A percentile compares a stretch with the other conserved stretches of the same genome.
phyloP scores from a whole-genome alignment of 306 rosid genomes.

The Sindora glabra region DNA sequence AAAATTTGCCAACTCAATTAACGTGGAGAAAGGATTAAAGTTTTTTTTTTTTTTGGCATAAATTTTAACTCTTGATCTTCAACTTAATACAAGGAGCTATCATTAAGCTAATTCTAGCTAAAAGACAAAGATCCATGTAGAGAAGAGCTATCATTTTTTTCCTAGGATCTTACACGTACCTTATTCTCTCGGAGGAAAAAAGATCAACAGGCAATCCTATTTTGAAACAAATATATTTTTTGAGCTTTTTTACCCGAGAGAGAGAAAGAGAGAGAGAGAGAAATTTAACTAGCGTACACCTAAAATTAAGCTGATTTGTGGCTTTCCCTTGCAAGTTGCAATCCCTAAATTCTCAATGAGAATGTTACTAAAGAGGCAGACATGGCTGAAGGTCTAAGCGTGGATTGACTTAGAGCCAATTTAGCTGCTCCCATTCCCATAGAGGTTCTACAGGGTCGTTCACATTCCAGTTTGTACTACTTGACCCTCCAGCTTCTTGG shows the following conservation, averaged over 20 bases:
- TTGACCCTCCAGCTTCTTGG: conserved; percentile 20
- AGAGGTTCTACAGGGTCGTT: conserved; percentile 19
- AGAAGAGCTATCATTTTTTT: not conserved
- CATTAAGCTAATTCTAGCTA: not conserved
- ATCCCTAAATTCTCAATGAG: not conserved
- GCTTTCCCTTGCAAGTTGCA: not conserved
- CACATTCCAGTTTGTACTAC: conserved; percentile 14
- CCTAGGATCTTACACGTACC: not conserved
- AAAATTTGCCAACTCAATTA: too few relatives aligned
- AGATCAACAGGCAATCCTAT: not conserved
- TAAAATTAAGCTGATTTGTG: not conserved
- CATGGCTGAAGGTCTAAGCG: not conserved
- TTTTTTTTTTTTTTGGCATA: too few relatives aligned
- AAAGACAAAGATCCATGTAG: not conserved
- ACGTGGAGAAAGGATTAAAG: not conserved
- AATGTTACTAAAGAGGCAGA: not conserved
- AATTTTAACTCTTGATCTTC: too few relatives aligned
- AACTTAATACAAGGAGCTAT: not conserved
- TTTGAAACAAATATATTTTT: too few relatives aligned
- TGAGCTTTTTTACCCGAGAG: too few relatives aligned
- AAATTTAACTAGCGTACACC: too few relatives aligned
- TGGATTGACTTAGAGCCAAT: conserved; percentile 21
- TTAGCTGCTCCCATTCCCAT: conserved; percentile 53
- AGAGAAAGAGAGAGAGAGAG: too few relatives aligned
- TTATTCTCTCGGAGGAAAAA: not conserved